Conservation (phyloP, 1,284 basidiomycete species). For the Cryptococcus floricola region DNA sequence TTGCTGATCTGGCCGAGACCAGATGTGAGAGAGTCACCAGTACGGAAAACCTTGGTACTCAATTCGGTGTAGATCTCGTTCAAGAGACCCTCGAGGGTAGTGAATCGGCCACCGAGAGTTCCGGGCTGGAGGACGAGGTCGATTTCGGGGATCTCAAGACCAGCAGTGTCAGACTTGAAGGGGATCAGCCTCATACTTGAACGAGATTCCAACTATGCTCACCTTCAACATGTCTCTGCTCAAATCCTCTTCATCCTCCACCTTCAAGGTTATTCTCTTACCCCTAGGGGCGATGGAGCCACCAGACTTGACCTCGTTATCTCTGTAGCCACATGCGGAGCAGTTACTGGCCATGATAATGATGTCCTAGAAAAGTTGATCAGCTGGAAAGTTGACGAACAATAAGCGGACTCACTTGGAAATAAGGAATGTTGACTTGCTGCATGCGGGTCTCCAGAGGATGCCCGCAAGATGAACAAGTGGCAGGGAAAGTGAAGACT, state of each 20-base stretch:
- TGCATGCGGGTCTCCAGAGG: conserved; percentile 88
- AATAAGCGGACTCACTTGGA: conserved; percentile 64
- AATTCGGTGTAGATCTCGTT: conserved; percentile 95
- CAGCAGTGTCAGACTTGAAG: conserved; percentile 80
- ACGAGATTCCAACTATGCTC: conserved; percentile 5
- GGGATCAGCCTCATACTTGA: background rate
- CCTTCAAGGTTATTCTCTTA: conserved; percentile 81
- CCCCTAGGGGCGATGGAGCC: conserved; percentile 80
- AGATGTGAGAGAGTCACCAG: conserved; percentile 40
- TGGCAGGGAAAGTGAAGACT: conserved; percentile 81
- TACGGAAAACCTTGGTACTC: conserved; percentile 78
- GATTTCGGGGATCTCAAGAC: conserved; percentile 89
- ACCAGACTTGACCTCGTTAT: conserved; percentile 97
- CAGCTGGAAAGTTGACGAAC: background rate
- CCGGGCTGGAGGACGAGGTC: conserved; percentile 88
- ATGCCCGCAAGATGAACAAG: conserved; percentile 84
- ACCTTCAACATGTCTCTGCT: conserved; percentile 91
- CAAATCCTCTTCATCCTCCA: conserved; percentile 91
- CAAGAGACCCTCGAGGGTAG: conserved; percentile 91
- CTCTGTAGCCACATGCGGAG: conserved; percentile 87
- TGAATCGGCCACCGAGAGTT: conserved; percentile 97
- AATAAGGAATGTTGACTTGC: conserved; percentile 95
- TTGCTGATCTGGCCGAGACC: conserved; percentile 37
- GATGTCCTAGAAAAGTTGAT: conserved; percentile 62
- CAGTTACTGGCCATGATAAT: conserved; percentile 99